Conservation (phyloP, 805 yeast species). For the Zygoascus bituminiphila region DNA sequence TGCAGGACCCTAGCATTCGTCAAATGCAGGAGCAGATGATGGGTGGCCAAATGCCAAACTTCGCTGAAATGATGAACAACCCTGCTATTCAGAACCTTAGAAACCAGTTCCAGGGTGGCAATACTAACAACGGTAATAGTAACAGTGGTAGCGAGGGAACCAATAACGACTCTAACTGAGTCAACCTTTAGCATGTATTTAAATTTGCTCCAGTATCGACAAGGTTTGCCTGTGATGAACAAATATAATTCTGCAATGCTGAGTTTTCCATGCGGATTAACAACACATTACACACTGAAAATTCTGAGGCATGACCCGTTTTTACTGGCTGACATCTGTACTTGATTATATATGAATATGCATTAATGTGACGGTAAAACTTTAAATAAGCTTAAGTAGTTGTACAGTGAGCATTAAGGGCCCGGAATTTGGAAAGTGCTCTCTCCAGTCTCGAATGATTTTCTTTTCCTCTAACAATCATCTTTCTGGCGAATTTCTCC, state of each 20-base stretch:
- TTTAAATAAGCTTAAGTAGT: background rate
- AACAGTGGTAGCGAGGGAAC: background rate
- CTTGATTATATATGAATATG: background rate
- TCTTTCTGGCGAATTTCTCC: constrained; percentile 12
- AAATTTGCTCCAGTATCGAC: background rate
- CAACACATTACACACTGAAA: constrained; percentile 1
- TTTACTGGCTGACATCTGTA: background rate
- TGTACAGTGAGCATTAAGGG: background rate
- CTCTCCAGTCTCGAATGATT: constrained; percentile 13
- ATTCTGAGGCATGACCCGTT: background rate
- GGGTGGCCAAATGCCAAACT: constrained; percentile 51
- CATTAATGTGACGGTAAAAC: background rate
- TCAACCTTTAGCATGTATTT: no score
- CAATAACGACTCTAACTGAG: no score
- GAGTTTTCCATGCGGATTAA: constrained; percentile 4
- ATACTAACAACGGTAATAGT: constrained; percentile 15
- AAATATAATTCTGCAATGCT: constrained; percentile 20
- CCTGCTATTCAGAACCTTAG: constrained; percentile 73
- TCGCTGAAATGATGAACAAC: constrained; percentile 69
- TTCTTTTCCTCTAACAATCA: constrained; percentile 19
- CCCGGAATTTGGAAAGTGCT: background rate
- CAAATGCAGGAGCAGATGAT: constrained; percentile 71
- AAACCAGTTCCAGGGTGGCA: constrained; percentile 56
- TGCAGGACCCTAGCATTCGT: constrained; percentile 72
- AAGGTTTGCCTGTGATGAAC: constrained; percentile 15